Evolutionary conservation across 2,329 filamentous ascomycete species (phyloP).

Genomic region (Apiospora arundinis): DNA sequence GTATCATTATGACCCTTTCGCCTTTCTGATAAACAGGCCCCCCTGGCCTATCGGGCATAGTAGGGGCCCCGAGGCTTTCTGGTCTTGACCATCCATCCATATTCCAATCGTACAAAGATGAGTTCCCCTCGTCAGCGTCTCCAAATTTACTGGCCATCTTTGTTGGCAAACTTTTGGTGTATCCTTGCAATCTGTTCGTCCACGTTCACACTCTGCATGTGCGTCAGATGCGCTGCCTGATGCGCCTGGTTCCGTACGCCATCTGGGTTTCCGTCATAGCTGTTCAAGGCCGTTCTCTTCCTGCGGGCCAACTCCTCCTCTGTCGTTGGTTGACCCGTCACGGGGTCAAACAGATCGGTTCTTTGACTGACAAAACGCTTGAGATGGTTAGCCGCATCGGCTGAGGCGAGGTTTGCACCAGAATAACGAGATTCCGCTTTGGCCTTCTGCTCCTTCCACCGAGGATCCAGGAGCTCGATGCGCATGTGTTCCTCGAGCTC

Average conservation of each 20-base stretch:
- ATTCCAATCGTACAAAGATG: constrained; percentile 10
- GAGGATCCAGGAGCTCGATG: constrained; percentile 91
- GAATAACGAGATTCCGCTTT: constrained; percentile 85
- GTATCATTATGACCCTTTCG: not conserved
- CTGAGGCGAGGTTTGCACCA: constrained; percentile 84
- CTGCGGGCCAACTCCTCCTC: constrained; percentile 77
- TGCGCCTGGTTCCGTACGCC: constrained; percentile 35
- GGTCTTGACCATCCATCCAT: not conserved
- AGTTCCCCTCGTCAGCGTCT: not conserved
- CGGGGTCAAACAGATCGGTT: constrained; percentile 82
- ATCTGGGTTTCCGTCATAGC: constrained; percentile 71
- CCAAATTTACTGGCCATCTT: constrained; percentile 29
- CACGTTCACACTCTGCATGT: constrained; percentile 75
- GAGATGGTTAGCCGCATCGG: constrained; percentile 90
- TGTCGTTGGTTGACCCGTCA: constrained; percentile 70
- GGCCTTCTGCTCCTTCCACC: constrained; percentile 94
- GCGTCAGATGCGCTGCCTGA: constrained; percentile 48
- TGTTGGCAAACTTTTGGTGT: constrained; percentile 59
- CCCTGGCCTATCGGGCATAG: not conserved
- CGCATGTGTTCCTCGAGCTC: constrained; percentile 93
- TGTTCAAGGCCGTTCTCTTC: constrained; percentile 74
- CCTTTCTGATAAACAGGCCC: not conserved
- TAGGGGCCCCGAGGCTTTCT: not conserved
- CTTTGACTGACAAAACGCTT: constrained; percentile 93
- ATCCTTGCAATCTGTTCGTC: constrained; percentile 82